Conservation (phyloP, 371 early-diverging fungal genomes). For the Cokeromyces recurvatus region DNA sequence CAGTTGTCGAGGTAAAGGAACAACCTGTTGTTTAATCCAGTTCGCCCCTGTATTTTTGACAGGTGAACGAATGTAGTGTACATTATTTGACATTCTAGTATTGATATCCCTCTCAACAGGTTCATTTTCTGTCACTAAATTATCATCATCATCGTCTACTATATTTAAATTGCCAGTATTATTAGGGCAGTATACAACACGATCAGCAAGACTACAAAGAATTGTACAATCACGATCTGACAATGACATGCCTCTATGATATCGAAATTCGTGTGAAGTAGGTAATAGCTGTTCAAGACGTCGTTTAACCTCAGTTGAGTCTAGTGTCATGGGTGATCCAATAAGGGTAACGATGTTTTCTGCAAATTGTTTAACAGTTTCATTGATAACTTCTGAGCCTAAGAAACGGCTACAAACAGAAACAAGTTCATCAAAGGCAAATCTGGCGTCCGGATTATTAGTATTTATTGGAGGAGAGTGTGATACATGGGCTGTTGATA, state of each 20-base stretch:
- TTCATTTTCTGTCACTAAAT: too few relatives aligned
- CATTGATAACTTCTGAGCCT: not conserved
- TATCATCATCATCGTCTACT: too few relatives aligned
- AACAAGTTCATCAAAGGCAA: conserved; percentile 13
- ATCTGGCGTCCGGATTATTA: not conserved
- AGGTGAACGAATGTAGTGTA: conserved; percentile 13
- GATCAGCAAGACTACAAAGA: conserved; percentile 14
- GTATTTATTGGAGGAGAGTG: not conserved
- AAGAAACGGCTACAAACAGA: conserved; percentile 7
- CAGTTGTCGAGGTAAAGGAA: conserved; percentile 4
- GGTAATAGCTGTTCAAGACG: conserved; percentile 18
- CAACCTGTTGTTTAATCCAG: too few relatives aligned
- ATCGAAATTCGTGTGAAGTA: not conserved
- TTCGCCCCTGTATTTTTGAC: too few relatives aligned
- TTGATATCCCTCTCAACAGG: too few relatives aligned
- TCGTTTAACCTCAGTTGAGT: conserved; percentile 12
- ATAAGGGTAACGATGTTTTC: conserved; percentile 8
- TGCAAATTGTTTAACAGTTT: conserved; percentile 8
- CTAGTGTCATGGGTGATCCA: conserved; percentile 5
- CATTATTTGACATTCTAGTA: too few relatives aligned
- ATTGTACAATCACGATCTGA: conserved; percentile 6
- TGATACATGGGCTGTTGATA: not conserved
- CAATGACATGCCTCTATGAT: conserved; percentile 10
- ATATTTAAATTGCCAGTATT: conserved; percentile 5
- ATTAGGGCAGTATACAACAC: not conserved